Evolutionary conservation across 257 asterid genomes (phyloP).

Genomic region (Henckelia pumila): DNA sequence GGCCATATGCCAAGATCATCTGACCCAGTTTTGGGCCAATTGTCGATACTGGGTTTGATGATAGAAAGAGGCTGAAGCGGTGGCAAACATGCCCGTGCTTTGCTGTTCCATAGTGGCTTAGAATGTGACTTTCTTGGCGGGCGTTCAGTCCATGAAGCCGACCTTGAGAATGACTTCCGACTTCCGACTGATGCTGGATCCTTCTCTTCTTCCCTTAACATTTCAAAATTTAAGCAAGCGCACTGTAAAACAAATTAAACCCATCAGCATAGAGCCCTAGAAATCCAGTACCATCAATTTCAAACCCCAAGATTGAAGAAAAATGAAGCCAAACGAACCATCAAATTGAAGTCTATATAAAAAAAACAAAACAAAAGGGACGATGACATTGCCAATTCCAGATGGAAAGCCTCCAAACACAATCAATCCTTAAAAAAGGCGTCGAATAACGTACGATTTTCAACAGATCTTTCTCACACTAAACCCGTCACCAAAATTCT

Average conservation of each 20-base stretch:
- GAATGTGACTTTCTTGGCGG: conserved; percentile 55
- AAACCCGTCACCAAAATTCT: conserved; percentile 48
- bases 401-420: conserved; percentile 11
- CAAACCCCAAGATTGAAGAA: conserved; percentile 2
- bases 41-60: conserved; percentile 52
- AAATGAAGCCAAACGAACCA: conserved; percentile 10
- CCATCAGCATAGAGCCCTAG: conserved; percentile 29
- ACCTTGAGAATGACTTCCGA: conserved; percentile 59
- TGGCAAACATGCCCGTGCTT: conserved; percentile 82
- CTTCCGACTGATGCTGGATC: conserved; percentile 44
- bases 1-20: conserved; percentile 93
- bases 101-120: conserved; percentile 77
- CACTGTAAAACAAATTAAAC: conserved; percentile 43
- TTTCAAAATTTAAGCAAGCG: conserved; percentile 36
- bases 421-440: conserved; percentile 7
- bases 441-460: conserved; percentile 24
- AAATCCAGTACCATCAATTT: conserved; percentile 28
- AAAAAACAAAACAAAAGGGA: too few species aligned
- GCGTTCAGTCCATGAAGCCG: conserved; percentile 71
- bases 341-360: conserved; percentile 18
- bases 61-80: conserved; percentile 93
- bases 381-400: conserved; percentile 3
- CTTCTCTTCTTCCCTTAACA: conserved; percentile 61
- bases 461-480: conserved; percentile 34
- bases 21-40: conserved; percentile 88